These are phyloP conservation scores for Geosmithia flava DNA, from an alignment of 2,329 filamentous ascomycete species.

Conservation along the genomic window DNA sequence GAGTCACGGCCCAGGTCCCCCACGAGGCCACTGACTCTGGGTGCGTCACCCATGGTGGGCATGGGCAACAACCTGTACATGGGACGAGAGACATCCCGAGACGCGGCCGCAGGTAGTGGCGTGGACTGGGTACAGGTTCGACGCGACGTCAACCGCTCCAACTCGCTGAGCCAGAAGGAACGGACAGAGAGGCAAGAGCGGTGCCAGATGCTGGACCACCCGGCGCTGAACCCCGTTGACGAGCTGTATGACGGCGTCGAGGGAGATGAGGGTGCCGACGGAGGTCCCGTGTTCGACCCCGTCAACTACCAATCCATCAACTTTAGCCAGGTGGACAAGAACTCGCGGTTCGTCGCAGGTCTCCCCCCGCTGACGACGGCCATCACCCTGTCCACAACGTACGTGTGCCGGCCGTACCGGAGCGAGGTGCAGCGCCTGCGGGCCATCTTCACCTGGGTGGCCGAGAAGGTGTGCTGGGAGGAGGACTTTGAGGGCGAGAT, in stretches of 20 bases:
- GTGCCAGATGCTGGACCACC: slow-evolving; percentile 89
- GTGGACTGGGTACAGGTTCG: slow-evolving; percentile 97
- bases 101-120: slow-evolving; percentile 52
- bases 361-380: slow-evolving; percentile 75
- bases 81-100: slow-evolving; percentile 44
- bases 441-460: slow-evolving; percentile 94
- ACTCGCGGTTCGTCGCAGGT: slow-evolving; percentile 76
- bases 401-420: slow-evolving; percentile 85
- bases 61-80: slow-evolving; percentile 18
- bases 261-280: slow-evolving; percentile 82
- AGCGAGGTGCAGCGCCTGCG: slow-evolving; percentile 87
- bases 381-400: slow-evolving; percentile 72
- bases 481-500: slow-evolving; percentile 81
- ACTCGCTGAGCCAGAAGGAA: slow-evolving; percentile 84
- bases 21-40: slow-evolving; percentile 26
- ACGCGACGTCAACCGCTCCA: slow-evolving; percentile 89
- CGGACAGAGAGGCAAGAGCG: slow-evolving; percentile 72
- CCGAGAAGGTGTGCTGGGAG: slow-evolving; percentile 93
- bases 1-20: slow-evolving; percentile 31
- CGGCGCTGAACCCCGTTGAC: slow-evolving; percentile 79
- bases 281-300: slow-evolving; percentile 67
- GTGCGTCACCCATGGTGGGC: slow-evolving; percentile 21
- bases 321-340: slow-evolving; percentile 85
- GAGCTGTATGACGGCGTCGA: slow-evolving; percentile 75
- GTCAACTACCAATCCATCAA: slow-evolving; percentile 73